Evolutionary conservation across 805 yeast species (phyloP).

Genomic region (Yamadazyma sp.): DNA sequence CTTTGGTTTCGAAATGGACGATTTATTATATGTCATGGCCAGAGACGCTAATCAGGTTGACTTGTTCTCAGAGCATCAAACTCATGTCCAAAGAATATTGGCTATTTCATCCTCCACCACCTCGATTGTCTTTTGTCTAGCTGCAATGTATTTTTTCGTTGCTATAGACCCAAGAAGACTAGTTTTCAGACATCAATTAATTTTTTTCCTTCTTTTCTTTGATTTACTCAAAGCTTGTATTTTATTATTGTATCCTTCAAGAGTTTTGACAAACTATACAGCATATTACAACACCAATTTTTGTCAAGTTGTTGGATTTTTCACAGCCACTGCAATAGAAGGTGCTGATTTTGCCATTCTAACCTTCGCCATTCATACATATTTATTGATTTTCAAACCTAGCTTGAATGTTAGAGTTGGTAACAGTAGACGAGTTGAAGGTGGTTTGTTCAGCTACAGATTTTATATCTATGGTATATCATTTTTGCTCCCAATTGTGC

Average conservation of each 20-base stretch:
- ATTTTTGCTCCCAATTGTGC: constrained; percentile 56
- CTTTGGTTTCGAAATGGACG: background rate
- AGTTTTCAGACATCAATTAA: constrained; percentile 69
- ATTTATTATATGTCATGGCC: background rate
- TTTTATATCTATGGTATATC: constrained; percentile 56
- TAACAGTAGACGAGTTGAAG: constrained; percentile 44
- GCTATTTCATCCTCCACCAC: constrained; percentile 38
- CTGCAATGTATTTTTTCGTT: constrained; percentile 56
- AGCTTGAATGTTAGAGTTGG: constrained; percentile 42
- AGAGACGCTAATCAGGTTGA: constrained; percentile 22
- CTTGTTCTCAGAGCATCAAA: constrained; percentile 26
- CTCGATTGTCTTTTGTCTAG: constrained; percentile 46
- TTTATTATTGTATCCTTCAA: constrained; percentile 64
- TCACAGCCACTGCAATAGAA: constrained; percentile 75
- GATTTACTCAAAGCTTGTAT: constrained; percentile 74
- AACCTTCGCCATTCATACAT: constrained; percentile 80
- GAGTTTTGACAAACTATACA: constrained; percentile 42
- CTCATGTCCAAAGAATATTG: constrained; percentile 30
- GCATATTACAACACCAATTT: constrained; percentile 49
- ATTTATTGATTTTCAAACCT: constrained; percentile 66
- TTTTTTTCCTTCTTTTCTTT: constrained; percentile 62
- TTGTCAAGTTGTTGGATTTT: constrained; percentile 71
- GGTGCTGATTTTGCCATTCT: constrained; percentile 85
- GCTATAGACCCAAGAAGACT: constrained; percentile 63
- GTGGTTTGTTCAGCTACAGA: constrained; percentile 66